Evolutionary conservation across 768 basidiomycete genomes (phyloP).

Genomic region (Pisolithus orientalis): DNA sequence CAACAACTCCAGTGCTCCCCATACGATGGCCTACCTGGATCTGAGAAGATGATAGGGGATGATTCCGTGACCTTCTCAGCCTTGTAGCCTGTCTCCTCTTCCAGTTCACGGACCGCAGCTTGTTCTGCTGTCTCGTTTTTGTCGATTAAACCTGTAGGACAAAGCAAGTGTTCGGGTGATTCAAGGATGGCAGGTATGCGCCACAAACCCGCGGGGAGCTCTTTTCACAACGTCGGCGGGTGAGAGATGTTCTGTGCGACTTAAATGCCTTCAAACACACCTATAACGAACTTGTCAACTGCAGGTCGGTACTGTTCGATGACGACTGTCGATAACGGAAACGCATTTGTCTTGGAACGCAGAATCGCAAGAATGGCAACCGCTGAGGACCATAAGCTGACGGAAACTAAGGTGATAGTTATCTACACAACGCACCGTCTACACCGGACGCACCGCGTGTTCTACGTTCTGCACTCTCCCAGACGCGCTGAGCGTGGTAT

Average conservation of each 20-base stretch:
- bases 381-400: conserved; percentile 35
- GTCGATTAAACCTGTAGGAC: conserved; percentile 66
- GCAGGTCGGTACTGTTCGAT: conserved; percentile 94
- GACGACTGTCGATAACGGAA: conserved; percentile 72
- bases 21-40: conserved; percentile 49
- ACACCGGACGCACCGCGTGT: conserved; percentile 71
- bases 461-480: conserved; percentile 86
- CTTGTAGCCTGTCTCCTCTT: conserved; percentile 89
- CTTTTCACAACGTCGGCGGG: conserved; percentile 19
- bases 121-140: conserved; percentile 69
- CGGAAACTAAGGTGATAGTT: too few relatives aligned
- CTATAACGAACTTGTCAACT: conserved; percentile 68
- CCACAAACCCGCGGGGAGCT: conserved; percentile 53
- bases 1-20: background rate
- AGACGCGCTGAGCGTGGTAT: conserved; percentile 52
- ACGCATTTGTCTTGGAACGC: conserved; percentile 64
- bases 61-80: conserved; percentile 55
- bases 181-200: background rate
- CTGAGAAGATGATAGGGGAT: conserved; percentile 55
- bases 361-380: conserved; percentile 83
- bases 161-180: background rate
- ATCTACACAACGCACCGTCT: conserved; percentile 51
- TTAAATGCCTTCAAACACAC: conserved; percentile 28
- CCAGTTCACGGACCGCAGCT: conserved; percentile 81
- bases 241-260: background rate